Evolutionary conservation across 2,329 filamentous ascomycete species (phyloP).

Genomic region (Lachnellula hyalina): DNA sequence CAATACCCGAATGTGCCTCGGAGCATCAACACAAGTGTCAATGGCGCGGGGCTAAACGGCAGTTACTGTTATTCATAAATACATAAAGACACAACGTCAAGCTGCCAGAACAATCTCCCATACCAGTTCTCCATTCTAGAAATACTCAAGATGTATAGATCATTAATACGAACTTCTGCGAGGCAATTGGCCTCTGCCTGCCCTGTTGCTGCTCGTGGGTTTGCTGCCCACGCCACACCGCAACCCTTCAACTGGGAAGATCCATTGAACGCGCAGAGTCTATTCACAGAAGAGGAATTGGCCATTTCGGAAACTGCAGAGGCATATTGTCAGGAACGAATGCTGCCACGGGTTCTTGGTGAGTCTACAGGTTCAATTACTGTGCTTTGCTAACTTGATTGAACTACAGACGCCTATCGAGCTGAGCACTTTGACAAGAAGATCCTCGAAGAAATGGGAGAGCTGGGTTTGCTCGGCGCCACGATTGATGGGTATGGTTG

Average conservation of each 20-base stretch:
- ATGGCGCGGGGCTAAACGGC: slow-evolving; percentile 2
- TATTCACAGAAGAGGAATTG: slow-evolving; percentile 85
- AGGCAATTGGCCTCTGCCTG: slow-evolving; percentile 22
- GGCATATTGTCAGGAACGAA: slow-evolving; percentile 85
- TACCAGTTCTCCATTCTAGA: slow-evolving; percentile 7
- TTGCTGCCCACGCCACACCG: slow-evolving; percentile 27
- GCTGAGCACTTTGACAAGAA: slow-evolving; percentile 81
- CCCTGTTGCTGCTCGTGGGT: slow-evolving; percentile 18
- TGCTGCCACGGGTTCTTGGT: slow-evolving; percentile 84
- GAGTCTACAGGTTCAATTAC: slow-evolving; percentile 30
- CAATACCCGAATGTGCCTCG: slow-evolving; percentile 2
- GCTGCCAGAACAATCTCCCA: background rate
- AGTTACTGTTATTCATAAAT: background rate
- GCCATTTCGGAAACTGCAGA: slow-evolving; percentile 88
- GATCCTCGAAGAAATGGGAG: slow-evolving; percentile 88
- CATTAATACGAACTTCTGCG: slow-evolving; percentile 21
- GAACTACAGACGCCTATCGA: slow-evolving; percentile 67
- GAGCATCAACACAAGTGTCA: background rate
- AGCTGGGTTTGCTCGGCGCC: slow-evolving; percentile 80
- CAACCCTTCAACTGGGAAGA: slow-evolving; percentile 83
- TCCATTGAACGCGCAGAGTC: slow-evolving; percentile 66
- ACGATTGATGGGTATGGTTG: slow-evolving; percentile 85
- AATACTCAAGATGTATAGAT: slow-evolving; percentile 27
- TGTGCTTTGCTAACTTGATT: slow-evolving; percentile 4
- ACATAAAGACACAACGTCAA: background rate